Conservation (phyloP, 1,284 basidiomycete species). For the Peniophora sp. region DNA sequence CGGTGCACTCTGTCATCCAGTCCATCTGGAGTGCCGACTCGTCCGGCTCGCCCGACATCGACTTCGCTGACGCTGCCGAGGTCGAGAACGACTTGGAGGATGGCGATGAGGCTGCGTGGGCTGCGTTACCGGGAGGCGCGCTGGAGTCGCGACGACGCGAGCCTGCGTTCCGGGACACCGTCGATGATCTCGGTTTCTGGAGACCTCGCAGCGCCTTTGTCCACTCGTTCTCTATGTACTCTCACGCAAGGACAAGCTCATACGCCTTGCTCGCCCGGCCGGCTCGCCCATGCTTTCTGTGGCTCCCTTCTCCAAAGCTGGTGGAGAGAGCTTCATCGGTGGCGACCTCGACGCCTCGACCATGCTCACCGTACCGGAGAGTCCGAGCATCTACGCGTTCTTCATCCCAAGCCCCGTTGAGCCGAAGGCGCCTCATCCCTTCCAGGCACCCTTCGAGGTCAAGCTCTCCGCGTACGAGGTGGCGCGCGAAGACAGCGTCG, state of each 20-base stretch:
- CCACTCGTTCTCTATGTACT: conserved; percentile 29
- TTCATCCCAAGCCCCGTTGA: conserved; percentile 38
- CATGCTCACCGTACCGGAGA: conserved; percentile 70
- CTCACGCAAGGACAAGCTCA: conserved; percentile 33
- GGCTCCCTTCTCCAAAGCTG: conserved; percentile 48
- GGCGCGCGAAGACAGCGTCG: conserved; percentile 10
- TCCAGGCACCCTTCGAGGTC: conserved; percentile 33
- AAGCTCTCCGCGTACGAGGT: conserved; percentile 12
- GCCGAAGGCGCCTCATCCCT: conserved; percentile 28
- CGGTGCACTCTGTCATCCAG: conserved; percentile 7
- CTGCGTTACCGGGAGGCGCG: conserved; percentile 27
- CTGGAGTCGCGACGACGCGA: conserved; percentile 22
- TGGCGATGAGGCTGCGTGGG: conserved; percentile 29
- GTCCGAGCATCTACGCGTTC: conserved; percentile 31
- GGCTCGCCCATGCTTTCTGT: conserved; percentile 42
- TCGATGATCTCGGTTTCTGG: conserved; percentile 9
- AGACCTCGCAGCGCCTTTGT: conserved; percentile 5
- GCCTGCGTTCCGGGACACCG: conserved; percentile 18
- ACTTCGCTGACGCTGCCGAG: conserved; percentile 41
- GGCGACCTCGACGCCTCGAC: conserved; percentile 47
- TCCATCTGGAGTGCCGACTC: conserved; percentile 58
- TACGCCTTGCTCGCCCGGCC: conserved; percentile 38
- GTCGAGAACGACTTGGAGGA: conserved; percentile 5
- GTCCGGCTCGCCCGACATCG: conserved; percentile 44
- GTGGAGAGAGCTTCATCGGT: conserved; percentile 40